These are phyloP conservation scores for Rhynchospora pubera DNA, from an alignment of 176 grass and related monocot species.

Conservation along the genomic window DNA sequence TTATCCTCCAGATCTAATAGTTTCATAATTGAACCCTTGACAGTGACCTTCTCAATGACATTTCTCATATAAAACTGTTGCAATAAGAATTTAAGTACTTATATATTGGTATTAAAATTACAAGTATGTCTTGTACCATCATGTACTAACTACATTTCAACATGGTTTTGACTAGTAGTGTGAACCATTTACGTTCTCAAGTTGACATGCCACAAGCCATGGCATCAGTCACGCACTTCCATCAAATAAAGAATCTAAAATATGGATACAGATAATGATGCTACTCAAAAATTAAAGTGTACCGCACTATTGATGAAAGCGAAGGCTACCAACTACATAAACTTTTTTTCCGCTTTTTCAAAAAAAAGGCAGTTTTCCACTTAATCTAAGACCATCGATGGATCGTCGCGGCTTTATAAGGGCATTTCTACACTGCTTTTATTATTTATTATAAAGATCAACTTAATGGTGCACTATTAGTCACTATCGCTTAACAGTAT, in stretches of 20 bases:
- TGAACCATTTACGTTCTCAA: not conserved
- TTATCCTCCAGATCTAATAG: conserved; percentile 13
- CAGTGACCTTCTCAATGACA: conserved; percentile 1
- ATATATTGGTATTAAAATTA: not conserved
- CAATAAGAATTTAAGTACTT: not conserved
- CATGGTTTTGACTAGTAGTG: not conserved
- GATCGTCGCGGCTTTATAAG: not conserved
- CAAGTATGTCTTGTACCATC: not conserved
- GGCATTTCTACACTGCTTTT: not conserved
- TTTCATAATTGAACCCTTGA: not conserved
- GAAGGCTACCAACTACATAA: conserved; percentile 15
- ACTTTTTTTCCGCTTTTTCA: not conserved
- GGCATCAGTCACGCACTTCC: not conserved
- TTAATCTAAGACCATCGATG: not conserved
- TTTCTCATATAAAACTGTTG: not conserved
- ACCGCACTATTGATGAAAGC: conserved; percentile 6
- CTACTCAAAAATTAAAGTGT: conserved; percentile 8
- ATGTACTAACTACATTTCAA: conserved; percentile 2
- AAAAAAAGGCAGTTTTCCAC: not conserved
- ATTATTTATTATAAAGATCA: not conserved
- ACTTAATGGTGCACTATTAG: not conserved
- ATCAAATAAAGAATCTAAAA: conserved; percentile 1
- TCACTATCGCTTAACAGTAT: not conserved
- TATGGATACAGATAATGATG: conserved; percentile 11
- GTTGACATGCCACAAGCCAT: not conserved